phyloP scores from a whole-genome alignment of 2,329 filamentous ascomycete genomes.

The Pseudogymnoascus sp. region DNA sequence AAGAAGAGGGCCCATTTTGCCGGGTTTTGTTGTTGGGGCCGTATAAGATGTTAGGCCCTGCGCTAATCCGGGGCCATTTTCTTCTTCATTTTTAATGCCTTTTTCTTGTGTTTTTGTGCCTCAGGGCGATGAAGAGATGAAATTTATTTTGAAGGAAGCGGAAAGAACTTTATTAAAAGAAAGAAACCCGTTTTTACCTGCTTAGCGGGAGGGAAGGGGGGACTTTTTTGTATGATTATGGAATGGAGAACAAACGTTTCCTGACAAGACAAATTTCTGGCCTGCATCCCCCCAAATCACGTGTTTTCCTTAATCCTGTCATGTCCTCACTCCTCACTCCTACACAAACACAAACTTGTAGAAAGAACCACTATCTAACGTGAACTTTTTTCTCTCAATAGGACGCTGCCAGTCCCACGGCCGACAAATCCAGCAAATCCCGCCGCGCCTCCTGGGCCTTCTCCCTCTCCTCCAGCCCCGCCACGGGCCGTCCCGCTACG shows the following conservation, averaged over 20 bases:
- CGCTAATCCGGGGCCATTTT: neutral
- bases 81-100: neutral
- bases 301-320: neutral
- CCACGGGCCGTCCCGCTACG: neutral
- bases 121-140: neutral
- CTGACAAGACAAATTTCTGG: neutral
- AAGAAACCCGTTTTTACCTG: constrained; percentile 4
- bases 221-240: constrained; percentile 5
- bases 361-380: neutral
- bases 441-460: neutral
- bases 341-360: neutral
- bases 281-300: neutral
- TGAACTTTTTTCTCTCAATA: neutral
- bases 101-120: neutral
- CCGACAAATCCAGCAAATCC: neutral
- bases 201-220: constrained; percentile 1
- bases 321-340: neutral
- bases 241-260: neutral
- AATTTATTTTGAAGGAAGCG: neutral
- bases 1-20: neutral
- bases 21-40: neutral
- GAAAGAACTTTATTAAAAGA: neutral
- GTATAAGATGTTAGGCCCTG: neutral
- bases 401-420: neutral
- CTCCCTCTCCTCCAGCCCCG: neutral